phyloP scores from a whole-genome alignment of 176 grass and related monocot genomes.

The Aegilops longissima region DNA sequence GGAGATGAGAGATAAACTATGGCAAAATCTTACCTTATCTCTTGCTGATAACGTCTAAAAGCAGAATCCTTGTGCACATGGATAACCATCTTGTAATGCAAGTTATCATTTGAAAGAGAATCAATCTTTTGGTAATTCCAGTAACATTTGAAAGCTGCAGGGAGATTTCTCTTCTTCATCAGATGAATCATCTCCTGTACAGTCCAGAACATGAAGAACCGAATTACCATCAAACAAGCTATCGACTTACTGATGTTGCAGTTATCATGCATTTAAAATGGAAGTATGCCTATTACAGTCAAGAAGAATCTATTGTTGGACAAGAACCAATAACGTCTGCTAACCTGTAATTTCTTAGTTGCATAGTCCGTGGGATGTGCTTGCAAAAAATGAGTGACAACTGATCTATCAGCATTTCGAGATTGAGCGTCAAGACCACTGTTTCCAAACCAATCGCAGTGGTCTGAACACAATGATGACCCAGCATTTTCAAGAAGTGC shows the following conservation, averaged over 20 bases:
- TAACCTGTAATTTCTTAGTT: constrained; percentile 93
- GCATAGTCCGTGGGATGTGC: constrained; percentile 83
- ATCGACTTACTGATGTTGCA: background rate
- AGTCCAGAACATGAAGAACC: constrained; percentile 7
- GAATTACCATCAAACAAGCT: background rate
- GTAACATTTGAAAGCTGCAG: constrained; percentile 78
- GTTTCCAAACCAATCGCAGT: constrained; percentile 85
- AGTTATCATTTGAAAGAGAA: constrained; percentile 62
- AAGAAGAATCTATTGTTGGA: background rate
- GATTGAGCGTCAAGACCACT: constrained; percentile 56
- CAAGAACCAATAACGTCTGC: background rate
- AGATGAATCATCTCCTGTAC: constrained; percentile 86
- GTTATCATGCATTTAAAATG: background rate
- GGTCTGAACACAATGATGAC: constrained; percentile 77
- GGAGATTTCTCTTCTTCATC: constrained; percentile 76
- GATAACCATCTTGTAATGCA: constrained; percentile 93
- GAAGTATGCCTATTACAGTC: background rate
- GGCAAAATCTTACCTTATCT: constrained; percentile 68
- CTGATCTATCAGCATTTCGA: constrained; percentile 59
- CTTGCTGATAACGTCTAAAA: constrained; percentile 92
- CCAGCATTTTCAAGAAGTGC: constrained; percentile 83
- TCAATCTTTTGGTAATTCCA: constrained; percentile 56
- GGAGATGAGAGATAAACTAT: background rate
- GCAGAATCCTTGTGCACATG: constrained; percentile 83
- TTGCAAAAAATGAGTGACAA: constrained; percentile 82